Evolutionary conservation across 2,329 filamentous ascomycete genomes (phyloP).

Genomic region (Apiospora koreana): DNA sequence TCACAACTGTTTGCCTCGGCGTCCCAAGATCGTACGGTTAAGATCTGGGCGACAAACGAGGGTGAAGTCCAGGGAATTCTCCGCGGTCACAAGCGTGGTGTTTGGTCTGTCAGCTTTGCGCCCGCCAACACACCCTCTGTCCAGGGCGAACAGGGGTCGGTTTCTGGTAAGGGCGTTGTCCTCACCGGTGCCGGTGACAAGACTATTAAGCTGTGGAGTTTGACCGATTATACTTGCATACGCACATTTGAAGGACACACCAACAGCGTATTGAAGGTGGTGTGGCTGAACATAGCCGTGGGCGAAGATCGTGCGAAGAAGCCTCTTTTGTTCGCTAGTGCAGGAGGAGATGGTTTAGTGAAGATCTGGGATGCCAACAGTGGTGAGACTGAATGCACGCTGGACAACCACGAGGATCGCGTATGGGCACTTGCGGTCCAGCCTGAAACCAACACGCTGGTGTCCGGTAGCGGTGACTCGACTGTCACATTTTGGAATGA

Average conservation of each 20-base stretch:
- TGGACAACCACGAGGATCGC: constrained; percentile 96
- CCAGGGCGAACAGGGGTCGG: constrained; percentile 69
- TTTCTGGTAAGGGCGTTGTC: constrained; percentile 78
- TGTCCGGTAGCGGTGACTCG: constrained; percentile 90
- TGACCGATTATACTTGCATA: constrained; percentile 89
- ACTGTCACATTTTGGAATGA: constrained; percentile 96
- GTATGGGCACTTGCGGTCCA: constrained; percentile 88
- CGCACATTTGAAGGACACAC: constrained; percentile 95
- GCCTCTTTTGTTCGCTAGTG: constrained; percentile 75
- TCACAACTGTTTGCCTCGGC: constrained; percentile 89
- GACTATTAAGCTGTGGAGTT: constrained; percentile 91
- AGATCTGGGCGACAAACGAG: constrained; percentile 91
- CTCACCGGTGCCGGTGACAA: constrained; percentile 95
- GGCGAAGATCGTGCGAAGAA: constrained; percentile 55
- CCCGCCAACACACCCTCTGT: constrained; percentile 75
- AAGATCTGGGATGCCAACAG: constrained; percentile 92
- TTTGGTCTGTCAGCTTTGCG: constrained; percentile 93
- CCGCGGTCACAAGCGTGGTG: constrained; percentile 88
- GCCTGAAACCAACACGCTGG: constrained; percentile 68
- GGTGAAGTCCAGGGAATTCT: constrained; percentile 91
- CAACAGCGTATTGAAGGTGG: constrained; percentile 90
- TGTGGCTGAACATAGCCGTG: constrained; percentile 70
- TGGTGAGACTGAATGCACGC: constrained; percentile 82
- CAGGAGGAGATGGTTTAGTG: constrained; percentile 90
- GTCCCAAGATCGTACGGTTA: constrained; percentile 94